phyloP scores from a whole-genome alignment of 257 asterid genomes.

The Capsicum pubescens region DNA sequence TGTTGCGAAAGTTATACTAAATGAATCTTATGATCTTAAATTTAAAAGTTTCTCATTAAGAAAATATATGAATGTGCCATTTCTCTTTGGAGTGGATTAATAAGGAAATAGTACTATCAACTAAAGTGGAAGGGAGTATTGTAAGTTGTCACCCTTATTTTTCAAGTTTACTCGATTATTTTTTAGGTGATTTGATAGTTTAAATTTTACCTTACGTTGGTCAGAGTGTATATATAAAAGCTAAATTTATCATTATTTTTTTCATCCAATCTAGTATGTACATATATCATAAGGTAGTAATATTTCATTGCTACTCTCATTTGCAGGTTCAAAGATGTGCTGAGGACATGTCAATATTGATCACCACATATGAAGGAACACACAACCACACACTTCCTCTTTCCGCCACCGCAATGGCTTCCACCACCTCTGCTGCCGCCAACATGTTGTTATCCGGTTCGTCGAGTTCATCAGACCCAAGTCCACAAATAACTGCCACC shows the following conservation, averaged over 20 bases:
- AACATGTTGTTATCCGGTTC: constrained; percentile 82
- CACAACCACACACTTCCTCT: constrained; percentile 88
- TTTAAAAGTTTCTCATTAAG: not conserved
- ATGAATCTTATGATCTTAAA: too few species aligned
- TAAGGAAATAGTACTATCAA: not conserved
- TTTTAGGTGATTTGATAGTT: not conserved
- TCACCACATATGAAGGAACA: constrained; percentile 94
- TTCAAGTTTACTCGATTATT: not conserved
- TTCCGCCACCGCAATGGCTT: constrained; percentile 93
- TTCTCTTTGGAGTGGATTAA: not conserved
- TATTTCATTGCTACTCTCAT: not conserved
- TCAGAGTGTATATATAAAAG: too few species aligned
- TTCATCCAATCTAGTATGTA: not conserved
- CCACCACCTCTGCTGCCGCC: constrained; percentile 79
- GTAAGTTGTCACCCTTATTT: not conserved
- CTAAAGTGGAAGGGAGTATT: not conserved
- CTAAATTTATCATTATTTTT: too few species aligned
- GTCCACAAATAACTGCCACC: constrained; percentile 26
- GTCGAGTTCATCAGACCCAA: constrained; percentile 44
- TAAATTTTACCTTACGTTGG: not conserved
- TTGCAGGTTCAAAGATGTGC: constrained; percentile 91
- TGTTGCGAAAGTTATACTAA: too few species aligned
- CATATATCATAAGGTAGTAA: not conserved
- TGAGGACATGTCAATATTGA: constrained; percentile 87
- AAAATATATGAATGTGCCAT: not conserved